Percentiles rank a stretch among this genome's conserved stretches.
phyloP scores from a whole-genome alignment of 148 eudicot species.

The Nepenthes mirabilis region DNA sequence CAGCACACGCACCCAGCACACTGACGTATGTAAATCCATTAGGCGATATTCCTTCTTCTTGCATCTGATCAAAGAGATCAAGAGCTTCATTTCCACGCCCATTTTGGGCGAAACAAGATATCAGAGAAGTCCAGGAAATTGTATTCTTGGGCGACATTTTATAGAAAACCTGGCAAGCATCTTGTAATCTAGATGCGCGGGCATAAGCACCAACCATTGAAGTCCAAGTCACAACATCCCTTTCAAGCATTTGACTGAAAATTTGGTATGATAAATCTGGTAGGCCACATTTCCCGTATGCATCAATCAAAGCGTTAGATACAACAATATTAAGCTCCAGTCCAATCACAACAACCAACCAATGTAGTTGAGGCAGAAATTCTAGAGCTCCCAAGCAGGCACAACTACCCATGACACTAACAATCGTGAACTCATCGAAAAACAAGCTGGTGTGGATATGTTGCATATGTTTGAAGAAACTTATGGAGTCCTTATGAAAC shows the following conservation, averaged over 20 bases:
- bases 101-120: conserved; percentile 39
- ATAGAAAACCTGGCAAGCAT: conserved; percentile 35
- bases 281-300: conserved; percentile 61
- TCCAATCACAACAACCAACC: conserved; percentile 27
- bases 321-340: conserved; percentile 28
- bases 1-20: conserved; percentile 63
- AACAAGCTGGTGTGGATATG: conserved; percentile 11
- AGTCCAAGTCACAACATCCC: conserved; percentile 66
- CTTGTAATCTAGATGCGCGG: conserved; percentile 32
- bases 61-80: conserved; percentile 40
- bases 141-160: conserved; percentile 43
- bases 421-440: conserved; percentile 46
- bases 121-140: conserved; percentile 72
- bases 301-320: conserved; percentile 48
- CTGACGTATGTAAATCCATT: conserved; percentile 50
- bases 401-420: conserved; percentile 35
- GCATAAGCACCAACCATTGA: conserved; percentile 54
- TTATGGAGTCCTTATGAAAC: conserved; percentile 23
- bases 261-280: conserved; percentile 22
- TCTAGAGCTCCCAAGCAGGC: conserved; percentile 23
- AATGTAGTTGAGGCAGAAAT: conserved; percentile 44
- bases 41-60: conserved; percentile 23
- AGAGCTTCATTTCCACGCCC: conserved; percentile 44
- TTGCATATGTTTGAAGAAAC: conserved; percentile 35
- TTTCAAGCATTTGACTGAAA: conserved; percentile 39